Base-by-base conservation (phyloP, 2,329 filamentous ascomycete genomes). In the Hortaea werneckii region DNA sequence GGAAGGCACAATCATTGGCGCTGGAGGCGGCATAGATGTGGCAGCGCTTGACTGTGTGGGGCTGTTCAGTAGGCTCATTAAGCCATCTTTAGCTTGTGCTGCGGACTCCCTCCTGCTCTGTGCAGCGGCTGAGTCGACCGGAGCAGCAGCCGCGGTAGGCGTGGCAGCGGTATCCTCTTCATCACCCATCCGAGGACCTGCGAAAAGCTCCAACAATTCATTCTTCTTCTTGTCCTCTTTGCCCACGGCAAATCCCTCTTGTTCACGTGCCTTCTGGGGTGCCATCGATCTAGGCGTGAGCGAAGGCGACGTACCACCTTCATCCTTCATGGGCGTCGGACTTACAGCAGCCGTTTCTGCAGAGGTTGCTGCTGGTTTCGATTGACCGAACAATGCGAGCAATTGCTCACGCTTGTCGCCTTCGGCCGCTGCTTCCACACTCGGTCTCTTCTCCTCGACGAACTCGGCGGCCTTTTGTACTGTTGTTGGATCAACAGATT, bases 391-490 rank as follows among this genome's bases (percentile, higher is more conserved):
- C 12, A 62, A 45, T 20, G 55, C 53, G 34, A 62, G 43, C 10
- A 62, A 50, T n/a, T 57, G 53, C 26, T 56, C 55, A 37, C 54
- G 55, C 51, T 61, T 61, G 20, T 49, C 53, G 41, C 46, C 46
- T 42, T 29, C 32, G n/a, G 37, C 37, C 13, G 35, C 44, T 10
- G 37, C 35, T 20, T 20, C 20, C 20, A 20, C 20, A 20, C 20
- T 20, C 20, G 20, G 20, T 4, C 20, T 20, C n/a, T 42, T 37
- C 12, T 44, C 42, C 34, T 49, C 48, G 5, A 44, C 43, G 3
- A 44, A 43, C 37, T 39, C 42, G 30, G 42, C 46, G n/a, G 32
- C 51, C 26, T 45, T 51, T 29, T 47, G 43, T 28, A 44, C 42
- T 7, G 48, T 44, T 10, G 39, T 28, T 9, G 44, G 47, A 13